Evolutionary conservation across 1,284 basidiomycete species (phyloP).

Genomic region (Fomitopsis palustris): DNA sequence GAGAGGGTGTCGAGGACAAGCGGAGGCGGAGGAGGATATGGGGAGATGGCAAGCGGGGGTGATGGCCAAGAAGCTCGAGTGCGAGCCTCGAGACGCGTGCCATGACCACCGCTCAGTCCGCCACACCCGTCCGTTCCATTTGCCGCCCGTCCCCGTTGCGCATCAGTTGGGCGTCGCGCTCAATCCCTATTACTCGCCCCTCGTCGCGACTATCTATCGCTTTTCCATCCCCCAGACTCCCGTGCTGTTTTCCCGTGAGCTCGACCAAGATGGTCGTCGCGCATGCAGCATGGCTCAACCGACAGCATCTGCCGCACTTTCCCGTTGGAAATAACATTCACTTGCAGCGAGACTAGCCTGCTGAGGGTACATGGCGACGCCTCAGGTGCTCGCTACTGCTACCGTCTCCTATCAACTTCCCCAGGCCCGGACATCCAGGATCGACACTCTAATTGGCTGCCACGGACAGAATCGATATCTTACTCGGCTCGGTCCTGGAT

Average conservation of each 20-base stretch:
- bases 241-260: not conserved
- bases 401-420: not conserved
- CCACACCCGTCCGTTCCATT: not conserved
- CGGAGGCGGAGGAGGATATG: not conserved
- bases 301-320: not conserved
- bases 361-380: not conserved
- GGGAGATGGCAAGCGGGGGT: not conserved
- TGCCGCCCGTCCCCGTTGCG: not conserved
- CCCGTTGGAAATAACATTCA: not conserved
- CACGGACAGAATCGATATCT: not conserved
- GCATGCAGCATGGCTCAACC: not conserved
- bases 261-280: not conserved
- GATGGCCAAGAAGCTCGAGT: not conserved
- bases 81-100: not conserved
- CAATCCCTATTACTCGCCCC: not conserved
- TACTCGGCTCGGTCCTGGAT: not conserved
- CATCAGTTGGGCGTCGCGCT: not conserved
- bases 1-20: not conserved
- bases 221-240: not conserved
- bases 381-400: not conserved
- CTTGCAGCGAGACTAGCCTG: not conserved
- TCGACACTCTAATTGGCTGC: not conserved
- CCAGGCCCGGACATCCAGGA: not conserved
- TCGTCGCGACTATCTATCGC: not conserved
- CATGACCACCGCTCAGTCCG: not conserved